Evolutionary conservation across 352 stramenopile species (phyloP).

Genomic region (Pythium utonaiense): DNA sequence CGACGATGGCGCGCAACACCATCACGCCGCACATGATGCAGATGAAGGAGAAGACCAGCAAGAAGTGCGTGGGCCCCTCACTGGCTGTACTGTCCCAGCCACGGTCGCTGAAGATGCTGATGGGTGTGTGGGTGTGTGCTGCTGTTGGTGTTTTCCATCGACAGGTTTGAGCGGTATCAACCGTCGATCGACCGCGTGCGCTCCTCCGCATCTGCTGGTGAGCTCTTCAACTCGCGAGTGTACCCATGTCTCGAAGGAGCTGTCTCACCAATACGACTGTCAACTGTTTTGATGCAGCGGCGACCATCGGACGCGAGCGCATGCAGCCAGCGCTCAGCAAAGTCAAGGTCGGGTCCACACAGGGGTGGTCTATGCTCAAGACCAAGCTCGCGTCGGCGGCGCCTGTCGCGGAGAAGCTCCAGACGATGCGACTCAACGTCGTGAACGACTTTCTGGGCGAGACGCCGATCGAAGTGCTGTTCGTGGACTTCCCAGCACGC

Average conservation of each 20-base stretch:
- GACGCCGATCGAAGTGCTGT: conserved; percentile 44
- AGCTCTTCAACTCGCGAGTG: conserved; percentile 11
- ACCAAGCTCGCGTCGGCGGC: conserved; percentile 65
- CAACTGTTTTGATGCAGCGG: conserved; percentile 21
- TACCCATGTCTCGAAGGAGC: neutral
- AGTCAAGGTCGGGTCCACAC: conserved; percentile 69
- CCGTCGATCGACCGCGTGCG: conserved; percentile 71
- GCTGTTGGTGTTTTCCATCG: neutral
- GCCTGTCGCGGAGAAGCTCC: conserved; percentile 69
- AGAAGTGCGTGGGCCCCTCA: conserved; percentile 12
- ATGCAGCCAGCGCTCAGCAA: conserved; percentile 52
- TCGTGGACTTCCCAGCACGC: conserved; percentile 40
- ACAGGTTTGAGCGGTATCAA: conserved; percentile 67
- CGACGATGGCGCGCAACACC: conserved; percentile 27
- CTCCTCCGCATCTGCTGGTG: conserved; percentile 64
- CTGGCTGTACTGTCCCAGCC: too few relatives aligned
- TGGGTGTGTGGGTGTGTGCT: too few relatives aligned
- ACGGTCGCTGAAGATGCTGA: too few relatives aligned
- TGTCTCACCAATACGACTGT: conserved; percentile 10
- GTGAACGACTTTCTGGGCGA: conserved; percentile 74
- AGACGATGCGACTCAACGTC: conserved; percentile 67
- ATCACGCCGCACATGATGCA: conserved; percentile 33
- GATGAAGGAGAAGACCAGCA: conserved; percentile 32
- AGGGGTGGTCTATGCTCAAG: conserved; percentile 80
- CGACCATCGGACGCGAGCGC: conserved; percentile 36